Evolutionary conservation across 1,139 yeast genomes (phyloP).

Genomic region (Lodderomyces beijingensis): DNA sequence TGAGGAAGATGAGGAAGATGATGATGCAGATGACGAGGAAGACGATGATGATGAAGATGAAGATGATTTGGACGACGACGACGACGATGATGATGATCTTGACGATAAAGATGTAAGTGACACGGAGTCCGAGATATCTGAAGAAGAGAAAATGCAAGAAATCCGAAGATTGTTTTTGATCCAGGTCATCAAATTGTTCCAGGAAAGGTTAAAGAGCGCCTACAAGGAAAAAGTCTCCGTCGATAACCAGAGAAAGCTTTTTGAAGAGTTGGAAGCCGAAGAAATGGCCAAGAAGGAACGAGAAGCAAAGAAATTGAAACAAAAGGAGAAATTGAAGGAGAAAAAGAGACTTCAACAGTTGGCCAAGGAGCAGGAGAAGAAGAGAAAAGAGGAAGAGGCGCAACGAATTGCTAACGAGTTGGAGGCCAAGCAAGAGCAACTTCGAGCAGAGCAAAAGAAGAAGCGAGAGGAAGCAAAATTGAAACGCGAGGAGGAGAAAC

Average conservation of each 20-base stretch:
- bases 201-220: constrained; percentile 65
- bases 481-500: constrained; percentile 53
- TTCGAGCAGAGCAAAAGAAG: constrained; percentile 41
- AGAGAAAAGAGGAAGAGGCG: constrained; percentile 54
- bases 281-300: constrained; percentile 64
- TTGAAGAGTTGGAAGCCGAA: constrained; percentile 79
- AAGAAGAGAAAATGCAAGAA: constrained; percentile 68
- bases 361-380: constrained; percentile 74
- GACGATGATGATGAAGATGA: constrained; percentile 25
- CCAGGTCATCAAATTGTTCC: constrained; percentile 68
- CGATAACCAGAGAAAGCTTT: constrained; percentile 65
- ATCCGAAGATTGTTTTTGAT: constrained; percentile 73
- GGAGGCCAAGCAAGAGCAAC: constrained; percentile 30
- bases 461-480: constrained; percentile 46
- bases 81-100: constrained; percentile 29
- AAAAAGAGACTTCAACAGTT: constrained; percentile 66
- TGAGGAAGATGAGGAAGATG: constrained; percentile 18
- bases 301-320: constrained; percentile 66
- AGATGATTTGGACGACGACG: constrained; percentile 28
- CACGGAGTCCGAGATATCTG: constrained; percentile 46
- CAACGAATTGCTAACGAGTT: constrained; percentile 33
- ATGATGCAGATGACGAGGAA: constrained; percentile 22
- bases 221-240: constrained; percentile 71
- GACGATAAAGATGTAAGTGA: constrained; percentile 31
- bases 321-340: constrained; percentile 74